These are phyloP conservation scores for Diplotaxis tenuifolia DNA, from an alignment of 345 rosid genomes.

Conservation along the genomic window DNA sequence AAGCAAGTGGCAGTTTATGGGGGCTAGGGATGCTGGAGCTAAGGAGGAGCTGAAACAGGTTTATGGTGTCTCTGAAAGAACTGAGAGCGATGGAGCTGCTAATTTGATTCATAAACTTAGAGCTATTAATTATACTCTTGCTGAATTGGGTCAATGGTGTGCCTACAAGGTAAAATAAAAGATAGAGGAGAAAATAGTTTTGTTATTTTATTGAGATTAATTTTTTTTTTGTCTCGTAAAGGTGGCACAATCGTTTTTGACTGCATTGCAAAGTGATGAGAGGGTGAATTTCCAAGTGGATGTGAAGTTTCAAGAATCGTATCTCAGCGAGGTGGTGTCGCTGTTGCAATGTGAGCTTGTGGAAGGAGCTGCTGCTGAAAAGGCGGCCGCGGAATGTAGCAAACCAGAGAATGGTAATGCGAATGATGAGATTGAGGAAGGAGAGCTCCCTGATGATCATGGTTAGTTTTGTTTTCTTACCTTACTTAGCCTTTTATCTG, in stretches of 20 bases:
- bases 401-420: conserved; percentile 41
- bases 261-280: conserved; percentile 91
- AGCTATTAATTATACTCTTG: conserved; percentile 88
- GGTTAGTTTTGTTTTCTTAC: conserved; percentile 51
- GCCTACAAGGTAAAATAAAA: conserved; percentile 78
- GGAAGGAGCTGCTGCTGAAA: conserved; percentile 83
- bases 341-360: conserved; percentile 82
- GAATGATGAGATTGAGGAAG: conserved; percentile 87
- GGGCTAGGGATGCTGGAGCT: conserved; percentile 99
- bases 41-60: conserved; percentile 93
- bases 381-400: conserved; percentile 41
- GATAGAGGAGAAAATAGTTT: not conserved
- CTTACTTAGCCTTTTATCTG: not conserved
- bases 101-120: conserved; percentile 91
- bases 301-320: conserved; percentile 93
- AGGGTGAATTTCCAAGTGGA: conserved; percentile 91
- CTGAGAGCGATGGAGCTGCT: conserved; percentile 98
- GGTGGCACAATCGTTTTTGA: conserved; percentile 92
- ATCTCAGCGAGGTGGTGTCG: conserved; percentile 67
- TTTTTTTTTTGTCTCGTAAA: conserved; percentile 29
- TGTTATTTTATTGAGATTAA: not conserved
- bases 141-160: conserved; percentile 99
- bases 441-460: conserved; percentile 91
- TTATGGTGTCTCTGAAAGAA: conserved; percentile 96
- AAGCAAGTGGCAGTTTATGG: conserved; percentile 99